phyloP scores from a whole-genome alignment of 179 eudicot genomes.

The Camellia oleifera region DNA sequence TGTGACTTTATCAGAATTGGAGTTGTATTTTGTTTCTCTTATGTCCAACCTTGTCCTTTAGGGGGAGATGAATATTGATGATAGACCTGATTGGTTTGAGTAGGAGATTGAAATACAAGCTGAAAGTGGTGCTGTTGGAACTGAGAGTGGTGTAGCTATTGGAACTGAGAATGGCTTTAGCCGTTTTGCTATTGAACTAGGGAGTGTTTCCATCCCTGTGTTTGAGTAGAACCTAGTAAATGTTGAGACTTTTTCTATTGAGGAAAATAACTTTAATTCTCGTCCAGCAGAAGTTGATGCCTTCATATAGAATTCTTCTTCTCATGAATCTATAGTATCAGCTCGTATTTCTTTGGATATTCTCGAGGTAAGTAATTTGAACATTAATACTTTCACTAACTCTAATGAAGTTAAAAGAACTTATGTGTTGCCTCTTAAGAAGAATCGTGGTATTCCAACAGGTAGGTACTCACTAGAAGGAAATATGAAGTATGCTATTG shows the following conservation, averaged over 20 bases:
- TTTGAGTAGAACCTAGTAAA: background rate
- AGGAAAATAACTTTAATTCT: too few species aligned
- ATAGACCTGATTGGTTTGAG: background rate
- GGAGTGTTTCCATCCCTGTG: background rate
- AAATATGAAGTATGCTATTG: conserved; percentile 9
- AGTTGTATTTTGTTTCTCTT: background rate
- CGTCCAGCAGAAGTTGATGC: too few species aligned
- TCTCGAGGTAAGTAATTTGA: conserved; percentile 8
- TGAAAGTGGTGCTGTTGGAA: too few species aligned
- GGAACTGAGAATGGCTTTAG: too few species aligned
- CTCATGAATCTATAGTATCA: too few species aligned
- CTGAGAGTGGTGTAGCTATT: too few species aligned
- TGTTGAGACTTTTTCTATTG: too few species aligned
- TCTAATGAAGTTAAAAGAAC: background rate
- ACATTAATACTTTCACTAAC: background rate
- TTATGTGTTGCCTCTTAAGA: background rate
- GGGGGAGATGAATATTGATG: background rate
- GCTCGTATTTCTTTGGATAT: background rate
- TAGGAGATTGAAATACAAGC: too few species aligned
- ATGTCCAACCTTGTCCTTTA: conserved; percentile 2
- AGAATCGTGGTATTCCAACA: conserved; percentile 8
- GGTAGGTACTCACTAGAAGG: background rate
- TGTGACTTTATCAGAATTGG: conserved; percentile 1
- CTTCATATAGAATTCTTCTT: too few species aligned
- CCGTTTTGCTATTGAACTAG: too few species aligned